Conservation (phyloP, 345 rosid species). For the Eucalyptus polyanthemos region DNA sequence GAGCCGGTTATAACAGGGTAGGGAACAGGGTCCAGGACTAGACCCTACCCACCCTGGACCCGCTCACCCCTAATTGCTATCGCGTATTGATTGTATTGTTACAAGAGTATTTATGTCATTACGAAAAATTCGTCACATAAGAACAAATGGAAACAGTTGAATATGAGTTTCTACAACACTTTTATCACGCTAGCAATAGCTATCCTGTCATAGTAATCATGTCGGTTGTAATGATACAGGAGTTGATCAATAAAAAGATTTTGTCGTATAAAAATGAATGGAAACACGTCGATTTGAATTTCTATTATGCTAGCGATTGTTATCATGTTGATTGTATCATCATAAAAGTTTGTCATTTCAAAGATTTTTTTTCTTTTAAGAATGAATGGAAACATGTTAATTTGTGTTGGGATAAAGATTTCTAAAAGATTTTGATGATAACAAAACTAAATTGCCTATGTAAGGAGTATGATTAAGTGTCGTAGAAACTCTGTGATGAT, state of each 20-base stretch:
- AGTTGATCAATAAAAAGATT: background rate
- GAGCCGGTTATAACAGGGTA: too few relatives aligned
- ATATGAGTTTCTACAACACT: background rate
- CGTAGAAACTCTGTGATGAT: background rate
- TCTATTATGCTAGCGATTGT: accelerated
- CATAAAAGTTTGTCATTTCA: background rate
- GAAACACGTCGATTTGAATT: accelerated
- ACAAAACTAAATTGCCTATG: background rate
- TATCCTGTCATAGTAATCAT: background rate
- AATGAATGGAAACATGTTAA: background rate
- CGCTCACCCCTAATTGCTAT: too few relatives aligned
- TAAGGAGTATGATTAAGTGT: background rate
- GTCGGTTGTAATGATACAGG: accelerated
- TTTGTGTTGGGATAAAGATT: background rate
- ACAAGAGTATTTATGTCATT: background rate
- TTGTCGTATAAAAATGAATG: background rate
- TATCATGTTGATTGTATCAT: accelerated
- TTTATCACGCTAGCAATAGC: background rate
- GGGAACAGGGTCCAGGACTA: too few relatives aligned
- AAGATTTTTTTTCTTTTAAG: too few relatives aligned
- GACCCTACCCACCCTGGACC: too few relatives aligned
- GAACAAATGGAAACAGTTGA: background rate
- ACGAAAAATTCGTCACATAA: background rate
- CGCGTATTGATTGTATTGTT: too few relatives aligned
- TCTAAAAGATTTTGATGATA: background rate